phyloP scores from a whole-genome alignment of 306 rosid genomes.

The Argentina anserina region DNA sequence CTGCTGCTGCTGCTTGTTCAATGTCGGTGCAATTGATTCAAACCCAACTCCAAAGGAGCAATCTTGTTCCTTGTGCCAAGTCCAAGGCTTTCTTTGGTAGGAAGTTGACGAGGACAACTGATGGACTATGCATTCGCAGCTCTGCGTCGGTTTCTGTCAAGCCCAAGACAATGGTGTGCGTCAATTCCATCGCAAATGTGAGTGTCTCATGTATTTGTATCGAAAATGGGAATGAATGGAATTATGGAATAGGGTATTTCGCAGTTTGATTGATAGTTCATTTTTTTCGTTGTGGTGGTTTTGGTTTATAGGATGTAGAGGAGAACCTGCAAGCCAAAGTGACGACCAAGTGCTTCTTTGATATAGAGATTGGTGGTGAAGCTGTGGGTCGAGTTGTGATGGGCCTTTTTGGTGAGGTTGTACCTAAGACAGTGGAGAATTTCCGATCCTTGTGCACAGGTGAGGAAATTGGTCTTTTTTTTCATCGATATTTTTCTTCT shows the following conservation, averaged over 20 bases:
- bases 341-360: slow-evolving; percentile 74
- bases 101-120: slow-evolving; percentile 14
- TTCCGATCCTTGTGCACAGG: slow-evolving; percentile 94
- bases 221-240: background rate
- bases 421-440: slow-evolving; percentile 77
- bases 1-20: slow-evolving; percentile 34
- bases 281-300: no score
- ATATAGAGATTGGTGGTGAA: slow-evolving; percentile 74
- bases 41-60: slow-evolving; percentile 19
- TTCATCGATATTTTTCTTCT: background rate
- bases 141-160: slow-evolving; percentile 34
- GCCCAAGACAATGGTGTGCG: slow-evolving; percentile 40
- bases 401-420: slow-evolving; percentile 75
- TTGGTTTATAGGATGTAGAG: slow-evolving; percentile 51
- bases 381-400: slow-evolving; percentile 56
- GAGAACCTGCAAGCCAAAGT: slow-evolving; percentile 64
- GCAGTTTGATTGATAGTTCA: background rate
- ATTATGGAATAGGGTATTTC: background rate
- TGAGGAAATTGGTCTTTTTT: slow-evolving; percentile 13
- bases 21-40: slow-evolving; percentile 38
- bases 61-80: slow-evolving; percentile 14
- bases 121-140: no score
- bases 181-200: slow-evolving; percentile 41
- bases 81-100: background rate
- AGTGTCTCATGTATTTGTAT: no score